Conservation (phyloP, 768 basidiomycete species). For the Leucosporidium yakuticum region DNA sequence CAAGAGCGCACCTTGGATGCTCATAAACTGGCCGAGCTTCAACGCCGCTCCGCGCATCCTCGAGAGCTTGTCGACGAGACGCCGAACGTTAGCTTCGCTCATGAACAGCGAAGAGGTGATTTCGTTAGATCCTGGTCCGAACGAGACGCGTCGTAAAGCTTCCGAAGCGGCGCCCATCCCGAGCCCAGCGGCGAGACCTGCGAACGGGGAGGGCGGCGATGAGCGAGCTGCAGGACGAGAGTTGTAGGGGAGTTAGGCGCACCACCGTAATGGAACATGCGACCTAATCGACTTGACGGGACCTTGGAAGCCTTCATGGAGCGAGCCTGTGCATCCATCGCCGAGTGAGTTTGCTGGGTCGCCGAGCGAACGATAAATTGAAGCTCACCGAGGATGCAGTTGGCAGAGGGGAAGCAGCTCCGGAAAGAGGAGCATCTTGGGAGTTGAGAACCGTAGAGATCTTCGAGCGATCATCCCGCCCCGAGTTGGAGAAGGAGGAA, state of each 20-base stretch:
- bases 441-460: too few relatives aligned
- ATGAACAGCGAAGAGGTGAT: constrained; percentile 61
- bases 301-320: constrained; percentile 60
- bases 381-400: too few relatives aligned
- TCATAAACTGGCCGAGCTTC: constrained; percentile 94
- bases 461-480: too few relatives aligned
- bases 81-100: constrained; percentile 82
- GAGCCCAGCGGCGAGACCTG: constrained; percentile 84
- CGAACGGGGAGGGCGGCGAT: too few relatives aligned
- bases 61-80: constrained; percentile 85
- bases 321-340: not conserved
- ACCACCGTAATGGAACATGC: constrained; percentile 93
- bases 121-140: constrained; percentile 40
- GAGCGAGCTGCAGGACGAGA: too few relatives aligned
- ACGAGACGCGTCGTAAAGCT: constrained; percentile 61
- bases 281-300: constrained; percentile 79
- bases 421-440: too few relatives aligned
- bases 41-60: constrained; percentile 95
- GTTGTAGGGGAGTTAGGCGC: constrained; percentile 24
- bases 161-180: constrained; percentile 86
- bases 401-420: too few relatives aligned
- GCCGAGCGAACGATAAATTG: too few relatives aligned
- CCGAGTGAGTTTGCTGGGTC: too few relatives aligned
- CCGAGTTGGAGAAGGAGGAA: too few relatives aligned
- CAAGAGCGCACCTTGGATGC: constrained; percentile 68